Evolutionary conservation across 1,139 yeast genomes (phyloP), one percentile per base, ranked within the genome.

Genomic region (Saccharomyces hybrid): DNA sequence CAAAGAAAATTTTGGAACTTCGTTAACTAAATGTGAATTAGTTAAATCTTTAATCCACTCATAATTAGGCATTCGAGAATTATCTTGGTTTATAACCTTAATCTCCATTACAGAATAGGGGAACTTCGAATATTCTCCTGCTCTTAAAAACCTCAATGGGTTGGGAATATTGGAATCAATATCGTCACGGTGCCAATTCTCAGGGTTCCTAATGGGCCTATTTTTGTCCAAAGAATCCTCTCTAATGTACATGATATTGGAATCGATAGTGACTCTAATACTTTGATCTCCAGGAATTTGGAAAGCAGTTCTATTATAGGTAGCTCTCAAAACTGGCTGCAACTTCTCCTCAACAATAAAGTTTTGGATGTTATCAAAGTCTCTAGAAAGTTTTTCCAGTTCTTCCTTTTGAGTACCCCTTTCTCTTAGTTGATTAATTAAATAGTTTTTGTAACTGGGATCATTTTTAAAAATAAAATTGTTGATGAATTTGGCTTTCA

Each of bases 221-320:
- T 83, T 84, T 52, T 78, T 73, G 70, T 90, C 96, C 67, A 91
- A 85, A 0, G 93, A 73, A 70, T 93, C 98, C 71, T 93, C 99
- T 66, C 98, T 82, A 56, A 93, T 85, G 67, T 89, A 90, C 53
- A 85, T 71, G 57, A 93, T 82, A 68, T 93, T 93, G 9, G 95
- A 86, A 72, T 93, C 99, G 60, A 93, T 86, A 46, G 89, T 84
- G 57, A 91, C 84, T 69, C 97, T 83, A 50, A 91, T 85, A 64
- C 90, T 81, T 68, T 90, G 95, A 69, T 93, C 98, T 57, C 98
- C 98, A 1, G 99, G 99, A 62, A 93, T 91, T 75, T 93, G 97
- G 76, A 93, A 93, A 1, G 98, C 98, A 14, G 96, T 88, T 71
- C 99, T 81, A 48, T 89, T 88, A 72, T 88, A 90, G 48, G 85